Evolutionary conservation across 164 flowering plant species (phyloP).

Genomic region (Liquidambar formosana): DNA sequence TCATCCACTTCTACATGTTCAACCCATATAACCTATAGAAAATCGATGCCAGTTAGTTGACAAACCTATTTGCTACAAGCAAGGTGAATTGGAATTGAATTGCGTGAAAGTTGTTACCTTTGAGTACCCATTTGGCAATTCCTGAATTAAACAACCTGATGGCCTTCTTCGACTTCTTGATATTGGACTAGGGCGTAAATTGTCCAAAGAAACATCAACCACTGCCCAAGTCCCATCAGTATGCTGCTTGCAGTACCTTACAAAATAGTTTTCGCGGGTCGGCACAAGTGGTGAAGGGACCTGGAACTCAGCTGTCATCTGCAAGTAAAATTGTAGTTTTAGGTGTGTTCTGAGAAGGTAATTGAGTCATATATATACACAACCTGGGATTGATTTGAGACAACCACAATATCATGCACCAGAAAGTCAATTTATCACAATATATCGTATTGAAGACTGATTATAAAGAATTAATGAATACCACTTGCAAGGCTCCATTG

Average conservation of each 20-base stretch:
- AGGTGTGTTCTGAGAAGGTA: too few species aligned
- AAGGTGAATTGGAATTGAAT: not conserved
- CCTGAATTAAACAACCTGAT: conserved; percentile 90
- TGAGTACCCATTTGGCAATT: conserved; percentile 82
- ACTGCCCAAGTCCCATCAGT: conserved; percentile 84
- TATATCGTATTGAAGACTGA: too few species aligned
- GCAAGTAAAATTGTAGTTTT: conserved; percentile 6
- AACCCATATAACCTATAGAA: conserved; percentile 73
- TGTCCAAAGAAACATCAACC: conserved; percentile 87
- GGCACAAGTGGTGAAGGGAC: conserved; percentile 93
- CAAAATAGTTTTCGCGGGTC: conserved; percentile 61
- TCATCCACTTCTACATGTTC: conserved; percentile 87
- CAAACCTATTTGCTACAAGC: not conserved
- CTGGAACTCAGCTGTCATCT: conserved; percentile 96
- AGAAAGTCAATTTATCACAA: not conserved
- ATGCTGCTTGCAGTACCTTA: conserved; percentile 87
- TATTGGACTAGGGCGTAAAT: conserved; percentile 42
- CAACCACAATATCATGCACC: not conserved
- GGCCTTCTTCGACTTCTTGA: conserved; percentile 72
- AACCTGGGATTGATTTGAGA: too few species aligned
- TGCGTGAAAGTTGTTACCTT: conserved; percentile 44
- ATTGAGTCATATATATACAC: too few species aligned
- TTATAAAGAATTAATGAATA: too few species aligned
- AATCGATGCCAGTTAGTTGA: not conserved
- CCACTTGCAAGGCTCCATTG: conserved; percentile 97